Base-by-base conservation (phyloP, 1,284 basidiomycete species). In the Trichosporon sp. region DNA sequence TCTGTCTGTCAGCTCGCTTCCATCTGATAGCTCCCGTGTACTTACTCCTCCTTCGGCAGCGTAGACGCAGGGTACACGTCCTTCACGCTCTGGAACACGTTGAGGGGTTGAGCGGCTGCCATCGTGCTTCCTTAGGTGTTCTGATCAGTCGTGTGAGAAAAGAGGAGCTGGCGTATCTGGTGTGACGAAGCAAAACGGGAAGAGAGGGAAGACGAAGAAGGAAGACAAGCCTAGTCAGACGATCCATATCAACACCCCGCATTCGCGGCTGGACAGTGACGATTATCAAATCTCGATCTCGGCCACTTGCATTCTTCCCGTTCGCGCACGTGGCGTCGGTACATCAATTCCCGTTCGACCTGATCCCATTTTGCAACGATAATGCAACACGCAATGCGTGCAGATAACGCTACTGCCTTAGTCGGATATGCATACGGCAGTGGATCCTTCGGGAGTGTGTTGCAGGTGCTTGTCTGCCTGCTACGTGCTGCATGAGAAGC, bases 21-120 rank as follows among this genome's bases (percentile, higher is more conserved):
- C 21, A 26, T 7, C 7, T 35, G 14, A 3, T 16, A 63, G 32
- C 59, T 35, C 4, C 10, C 4, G 35, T 12, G 32, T 1, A 83
- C 87, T 73, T 71, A 88, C 81, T 87, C 87, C 78, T 92, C 89
- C 37, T 87, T 86, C n/a, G 89, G 76, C 37, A 78, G 72, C n/a
- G 76, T 88, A 4, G 88, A 86, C 6, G 77, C 87, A 4, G 86
- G 86, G 75, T 91, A 90, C 1, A 91, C 86, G 68, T 91, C 87
- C 21, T 85, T 84, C 65, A 92, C 86, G 51, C 86, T 86, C 4
- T 87, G 88, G 79, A 88, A 91, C 5, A 91, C 79, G 8, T 91
- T 90, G 71, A 93, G 88, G 5, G 88, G 86, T 61, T 88, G 85
- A 72, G 89, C 81, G 14, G 89, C 88, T 66, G 90, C 71, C 75